These are phyloP conservation scores for Ophiostoma sp. DNA, from an alignment of 2,329 filamentous ascomycete species.

Conservation along the genomic window DNA sequence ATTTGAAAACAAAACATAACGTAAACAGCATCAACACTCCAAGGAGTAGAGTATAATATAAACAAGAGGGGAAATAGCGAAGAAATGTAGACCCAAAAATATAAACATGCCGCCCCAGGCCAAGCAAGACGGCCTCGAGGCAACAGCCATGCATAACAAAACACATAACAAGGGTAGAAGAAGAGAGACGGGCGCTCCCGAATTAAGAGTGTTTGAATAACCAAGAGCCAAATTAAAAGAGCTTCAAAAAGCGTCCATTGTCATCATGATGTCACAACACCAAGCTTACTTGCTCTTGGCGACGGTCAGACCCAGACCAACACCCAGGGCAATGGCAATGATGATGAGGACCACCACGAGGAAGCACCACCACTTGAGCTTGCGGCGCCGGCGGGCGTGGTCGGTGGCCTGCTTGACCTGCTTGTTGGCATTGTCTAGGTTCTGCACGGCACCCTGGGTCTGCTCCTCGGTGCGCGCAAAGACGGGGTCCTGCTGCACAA, in stretches of 20 bases:
- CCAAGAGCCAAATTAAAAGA: constrained; percentile 20
- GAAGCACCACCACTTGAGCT: constrained; percentile 78
- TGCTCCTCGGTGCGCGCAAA: constrained; percentile 59
- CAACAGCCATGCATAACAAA: not conserved
- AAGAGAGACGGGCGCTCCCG: not conserved
- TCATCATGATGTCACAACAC: too few species aligned
- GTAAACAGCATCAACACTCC: constrained; percentile 11
- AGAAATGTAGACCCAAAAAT: constrained; percentile 20
- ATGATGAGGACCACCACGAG: constrained; percentile 56
- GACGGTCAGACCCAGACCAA: constrained; percentile 49
- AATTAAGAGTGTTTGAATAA: constrained; percentile 8
- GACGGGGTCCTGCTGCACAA: constrained; percentile 65
- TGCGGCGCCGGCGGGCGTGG: constrained; percentile 60
- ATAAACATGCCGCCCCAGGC: constrained; percentile 1
- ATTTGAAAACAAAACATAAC: not conserved
- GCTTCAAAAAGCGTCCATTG: not conserved
- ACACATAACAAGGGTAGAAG: not conserved
- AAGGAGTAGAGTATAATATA: constrained; percentile 7
- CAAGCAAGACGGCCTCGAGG: not conserved
- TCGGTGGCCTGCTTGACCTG: constrained; percentile 65
- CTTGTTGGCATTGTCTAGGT: constrained; percentile 64
- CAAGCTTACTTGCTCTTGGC: constrained; percentile 19
- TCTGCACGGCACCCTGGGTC: constrained; percentile 58
- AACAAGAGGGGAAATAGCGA: constrained; percentile 21
- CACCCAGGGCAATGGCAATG: constrained; percentile 49